phyloP scores from a whole-genome alignment of 495 filamentous ascomycete genomes.

The Elasticomyces elasticus region DNA sequence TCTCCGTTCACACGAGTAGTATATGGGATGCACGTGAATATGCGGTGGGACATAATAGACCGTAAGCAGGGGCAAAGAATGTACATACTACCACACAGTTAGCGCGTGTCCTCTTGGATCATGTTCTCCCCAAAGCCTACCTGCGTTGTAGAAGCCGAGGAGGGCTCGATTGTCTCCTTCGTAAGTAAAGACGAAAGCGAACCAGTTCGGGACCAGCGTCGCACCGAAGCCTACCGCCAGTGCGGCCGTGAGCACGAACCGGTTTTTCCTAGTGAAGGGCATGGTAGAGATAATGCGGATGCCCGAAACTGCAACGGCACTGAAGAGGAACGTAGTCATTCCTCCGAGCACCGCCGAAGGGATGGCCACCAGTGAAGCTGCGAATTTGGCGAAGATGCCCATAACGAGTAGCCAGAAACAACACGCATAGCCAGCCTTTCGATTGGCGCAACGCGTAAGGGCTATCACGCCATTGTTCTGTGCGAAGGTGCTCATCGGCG shows the following conservation, averaged over 20 bases:
- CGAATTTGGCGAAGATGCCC: constrained; percentile 88
- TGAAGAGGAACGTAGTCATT: constrained; percentile 90
- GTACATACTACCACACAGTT: no score
- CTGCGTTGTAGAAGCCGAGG: constrained; percentile 74
- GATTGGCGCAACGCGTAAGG: constrained; percentile 79
- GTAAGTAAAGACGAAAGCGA: constrained; percentile 61
- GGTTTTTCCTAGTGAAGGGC: constrained; percentile 72
- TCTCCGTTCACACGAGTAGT: no score
- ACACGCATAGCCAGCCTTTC: constrained; percentile 66
- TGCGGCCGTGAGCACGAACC: constrained; percentile 76
- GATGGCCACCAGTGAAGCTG: constrained; percentile 76
- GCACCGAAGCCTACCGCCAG: constrained; percentile 71
- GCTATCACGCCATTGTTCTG: constrained; percentile 94
- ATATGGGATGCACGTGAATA: no score
- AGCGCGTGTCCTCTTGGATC: no score
- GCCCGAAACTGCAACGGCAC: constrained; percentile 73
- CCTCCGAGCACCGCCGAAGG: constrained; percentile 73
- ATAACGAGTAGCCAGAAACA: constrained; percentile 79
- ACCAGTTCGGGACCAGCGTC: constrained; percentile 60
- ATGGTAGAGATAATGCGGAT: constrained; percentile 72
- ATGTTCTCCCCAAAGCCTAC: no score
- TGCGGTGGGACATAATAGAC: no score
- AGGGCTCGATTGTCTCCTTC: constrained; percentile 58
- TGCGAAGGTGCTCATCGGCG: constrained; percentile 69
- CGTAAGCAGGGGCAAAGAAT: no score